Evolutionary conservation across 2,329 filamentous ascomycete species (phyloP).

Genomic region (Pseudocercospora fuligena): DNA sequence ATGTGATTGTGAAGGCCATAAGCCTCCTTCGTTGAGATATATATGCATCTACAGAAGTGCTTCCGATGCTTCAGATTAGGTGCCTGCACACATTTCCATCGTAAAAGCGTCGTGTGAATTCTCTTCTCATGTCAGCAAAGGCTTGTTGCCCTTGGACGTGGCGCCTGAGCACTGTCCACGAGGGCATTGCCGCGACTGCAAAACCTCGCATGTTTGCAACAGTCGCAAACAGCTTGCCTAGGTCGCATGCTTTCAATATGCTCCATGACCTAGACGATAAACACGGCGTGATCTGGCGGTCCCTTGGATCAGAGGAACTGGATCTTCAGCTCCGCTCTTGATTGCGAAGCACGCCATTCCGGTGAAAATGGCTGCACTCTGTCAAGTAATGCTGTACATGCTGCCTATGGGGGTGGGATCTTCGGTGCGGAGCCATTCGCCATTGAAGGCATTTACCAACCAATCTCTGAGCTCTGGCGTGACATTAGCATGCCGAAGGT

Average conservation of each 20-base stretch:
- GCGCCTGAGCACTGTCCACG: background rate
- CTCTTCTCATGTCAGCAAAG: background rate
- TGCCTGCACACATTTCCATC: background rate
- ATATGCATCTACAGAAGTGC: background rate
- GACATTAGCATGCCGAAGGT: slow-evolving; percentile 22
- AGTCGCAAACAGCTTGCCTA: background rate
- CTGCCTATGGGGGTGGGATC: slow-evolving; percentile 53
- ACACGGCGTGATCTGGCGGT: no score
- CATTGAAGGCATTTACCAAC: slow-evolving; percentile 97
- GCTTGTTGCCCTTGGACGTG: no score
- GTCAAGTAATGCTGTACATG: slow-evolving; percentile 19
- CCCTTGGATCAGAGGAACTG: background rate
- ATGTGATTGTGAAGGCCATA: background rate
- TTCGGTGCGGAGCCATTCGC: slow-evolving; percentile 76
- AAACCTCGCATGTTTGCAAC: background rate
- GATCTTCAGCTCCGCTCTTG: background rate
- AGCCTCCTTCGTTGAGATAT: background rate
- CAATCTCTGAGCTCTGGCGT: slow-evolving; percentile 76
- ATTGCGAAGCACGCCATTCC: background rate
- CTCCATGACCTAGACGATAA: no score
- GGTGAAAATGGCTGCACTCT: background rate
- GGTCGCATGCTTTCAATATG: background rate
- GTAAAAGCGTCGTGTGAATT: background rate
- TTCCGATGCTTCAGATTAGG: background rate
- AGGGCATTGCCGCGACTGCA: background rate